Conservation (phyloP, 2,329 filamentous ascomycete genomes). For the Exserohilum turcica region DNA sequence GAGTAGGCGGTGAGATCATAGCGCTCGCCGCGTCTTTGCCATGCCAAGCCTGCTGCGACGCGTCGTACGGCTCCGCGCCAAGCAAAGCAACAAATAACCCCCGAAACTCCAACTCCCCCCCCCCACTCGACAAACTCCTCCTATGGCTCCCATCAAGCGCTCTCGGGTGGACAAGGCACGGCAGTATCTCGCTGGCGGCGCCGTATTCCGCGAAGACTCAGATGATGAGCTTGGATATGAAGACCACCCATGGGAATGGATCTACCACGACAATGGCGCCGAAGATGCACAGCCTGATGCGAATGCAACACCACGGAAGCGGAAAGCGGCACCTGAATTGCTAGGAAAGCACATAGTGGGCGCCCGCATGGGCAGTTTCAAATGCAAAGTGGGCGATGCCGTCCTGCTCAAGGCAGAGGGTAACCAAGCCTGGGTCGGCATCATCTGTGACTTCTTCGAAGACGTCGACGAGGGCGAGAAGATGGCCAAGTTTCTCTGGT, state of each 20-base stretch:
- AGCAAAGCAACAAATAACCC: slow-evolving; percentile 33
- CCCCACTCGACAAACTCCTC: slow-evolving; percentile 27
- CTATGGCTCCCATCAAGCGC: slow-evolving; percentile 49
- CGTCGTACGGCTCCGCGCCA: slow-evolving; percentile 27
- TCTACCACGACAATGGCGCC: slow-evolving; percentile 55
- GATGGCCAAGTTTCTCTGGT: slow-evolving; percentile 92
- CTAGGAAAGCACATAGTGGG: slow-evolving; percentile 67
- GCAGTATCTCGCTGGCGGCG: slow-evolving; percentile 61
- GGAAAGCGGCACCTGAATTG: slow-evolving; percentile 31
- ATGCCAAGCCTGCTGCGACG: slow-evolving; percentile 41
- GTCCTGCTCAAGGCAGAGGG: slow-evolving; percentile 89
- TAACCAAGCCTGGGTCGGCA: slow-evolving; percentile 89
- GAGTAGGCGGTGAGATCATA: slow-evolving; percentile 23
- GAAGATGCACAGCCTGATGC: slow-evolving; percentile 24
- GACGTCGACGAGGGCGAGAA: slow-evolving; percentile 65
- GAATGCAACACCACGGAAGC: slow-evolving; percentile 40
- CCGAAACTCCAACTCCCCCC: slow-evolving; percentile 19
- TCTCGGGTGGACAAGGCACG: slow-evolving; percentile 55
- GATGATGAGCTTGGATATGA: slow-evolving; percentile 76
- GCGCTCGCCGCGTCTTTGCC: slow-evolving; percentile 21
- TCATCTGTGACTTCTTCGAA: slow-evolving; percentile 82
- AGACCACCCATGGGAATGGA: slow-evolving; percentile 59
- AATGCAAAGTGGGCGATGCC: slow-evolving; percentile 79
- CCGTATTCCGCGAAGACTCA: slow-evolving; percentile 75
- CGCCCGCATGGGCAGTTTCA: slow-evolving; percentile 79